Evolutionary conservation across 2,329 filamentous ascomycete genomes (phyloP).

Genomic region (Cercospora nicotianae): DNA sequence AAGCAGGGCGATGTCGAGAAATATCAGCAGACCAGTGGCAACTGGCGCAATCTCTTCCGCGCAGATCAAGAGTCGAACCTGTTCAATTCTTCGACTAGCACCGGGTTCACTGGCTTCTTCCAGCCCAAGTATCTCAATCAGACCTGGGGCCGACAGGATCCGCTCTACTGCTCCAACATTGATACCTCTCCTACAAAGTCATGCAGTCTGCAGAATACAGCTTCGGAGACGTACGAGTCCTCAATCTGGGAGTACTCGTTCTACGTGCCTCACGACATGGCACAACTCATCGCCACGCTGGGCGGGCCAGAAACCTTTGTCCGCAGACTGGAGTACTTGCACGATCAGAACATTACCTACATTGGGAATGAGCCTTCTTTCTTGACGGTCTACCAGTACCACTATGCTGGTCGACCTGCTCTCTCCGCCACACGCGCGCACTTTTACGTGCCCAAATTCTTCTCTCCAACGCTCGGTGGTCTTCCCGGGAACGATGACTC

Average conservation of each 20-base stretch:
- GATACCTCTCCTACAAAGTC: conserved; percentile 26
- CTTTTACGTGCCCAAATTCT: conserved; percentile 43
- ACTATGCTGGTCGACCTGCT: conserved; percentile 44
- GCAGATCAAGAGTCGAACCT: conserved; percentile 58
- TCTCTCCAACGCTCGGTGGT: conserved; percentile 40
- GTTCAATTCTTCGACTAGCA: conserved; percentile 42
- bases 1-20: conserved; percentile 41
- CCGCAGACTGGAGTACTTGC: conserved; percentile 61
- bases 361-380: conserved; percentile 64
- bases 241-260: conserved; percentile 70
- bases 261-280: conserved; percentile 65
- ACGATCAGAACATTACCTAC: conserved; percentile 55
- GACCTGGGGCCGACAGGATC: conserved; percentile 58
- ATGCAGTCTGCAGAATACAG: conserved; percentile 55
- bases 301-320: conserved; percentile 60
- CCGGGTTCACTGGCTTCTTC: conserved; percentile 66
- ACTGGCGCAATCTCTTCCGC: conserved; percentile 68
- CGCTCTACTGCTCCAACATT: conserved; percentile 46
- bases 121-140: conserved; percentile 56
- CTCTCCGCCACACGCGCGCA: conserved; percentile 42
- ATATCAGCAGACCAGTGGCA: conserved; percentile 56
- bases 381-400: conserved; percentile 41
- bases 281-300: conserved; percentile 50
- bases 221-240: conserved; percentile 67
- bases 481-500: conserved; percentile 37